Evolutionary conservation across 257 asterid species (phyloP), one percentile per base, ranked within the genome.

Genomic region (Solanum tarijense): DNA sequence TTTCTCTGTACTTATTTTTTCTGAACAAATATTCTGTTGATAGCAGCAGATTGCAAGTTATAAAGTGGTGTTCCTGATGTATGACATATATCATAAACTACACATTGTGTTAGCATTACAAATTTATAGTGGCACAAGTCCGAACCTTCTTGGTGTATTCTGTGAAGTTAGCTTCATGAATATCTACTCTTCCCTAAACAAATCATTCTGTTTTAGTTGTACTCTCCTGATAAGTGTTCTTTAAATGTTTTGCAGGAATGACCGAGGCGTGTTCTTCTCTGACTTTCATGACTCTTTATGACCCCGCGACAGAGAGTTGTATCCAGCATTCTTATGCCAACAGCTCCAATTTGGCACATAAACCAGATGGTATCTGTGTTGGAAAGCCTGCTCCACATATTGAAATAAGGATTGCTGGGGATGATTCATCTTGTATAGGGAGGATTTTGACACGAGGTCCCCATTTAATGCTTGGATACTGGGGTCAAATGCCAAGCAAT

Each of bases 231-330:
- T 46, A 43, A 81, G 68, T 29, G 34, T 46, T 43, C 39, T 14
- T 29, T 82, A 82, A 82, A 16, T 82, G 38, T 84, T 12, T 5
- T 90, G 72, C 89, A 94, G 98, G 99, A 83, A 96, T 95, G 98
- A 95, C 99, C 2, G 98, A 97, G 93, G 96, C 98, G 4, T 95
- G 99, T 85, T 96, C 99, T 58, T 97, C 99, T 52, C 83, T 97
- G 88, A 96, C 98, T 41, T 95, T 96, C 97, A 90, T 84, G 96
- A 96, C 94, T 38, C 97, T 96, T 72, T 89, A 92, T 87, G 95
- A 92, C 74, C 98, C 98, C 9, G 74, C 88, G 7, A 86, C 88
- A 43, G 90, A 88, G 36, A 83, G 87, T 58, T 81, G 55, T 46
- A 16, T n/a, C 66, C 89, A 73, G 86, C 87, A 75, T 16, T 85